phyloP scores from a whole-genome alignment of 2,329 filamentous ascomycete genomes.

The Aspergillus aculeatinus region DNA sequence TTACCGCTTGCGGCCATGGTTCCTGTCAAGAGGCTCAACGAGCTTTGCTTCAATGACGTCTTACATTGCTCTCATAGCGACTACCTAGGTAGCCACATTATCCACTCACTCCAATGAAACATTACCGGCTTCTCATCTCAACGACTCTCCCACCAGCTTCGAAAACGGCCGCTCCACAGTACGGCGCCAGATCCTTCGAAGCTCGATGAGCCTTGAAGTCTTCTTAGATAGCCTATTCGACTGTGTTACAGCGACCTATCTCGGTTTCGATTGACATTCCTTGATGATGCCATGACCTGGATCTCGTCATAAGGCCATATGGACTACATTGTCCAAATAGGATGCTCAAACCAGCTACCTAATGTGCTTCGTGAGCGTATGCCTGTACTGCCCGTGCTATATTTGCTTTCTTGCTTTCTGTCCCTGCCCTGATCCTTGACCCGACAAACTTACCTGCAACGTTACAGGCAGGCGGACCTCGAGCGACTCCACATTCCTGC shows the following conservation, averaged over 20 bases:
- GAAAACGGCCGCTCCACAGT: background rate
- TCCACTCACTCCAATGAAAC: background rate
- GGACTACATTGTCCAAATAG: too few relatives aligned
- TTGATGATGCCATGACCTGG: background rate
- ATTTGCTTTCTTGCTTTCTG: background rate
- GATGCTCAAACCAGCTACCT: too few relatives aligned
- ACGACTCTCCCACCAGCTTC: background rate
- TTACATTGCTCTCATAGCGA: background rate
- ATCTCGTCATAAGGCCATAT: too few relatives aligned
- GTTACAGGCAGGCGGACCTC: conserved; percentile 12
- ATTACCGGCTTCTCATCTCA: background rate
- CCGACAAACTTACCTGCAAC: conserved; percentile 3
- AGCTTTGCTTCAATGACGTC: conserved; percentile 1
- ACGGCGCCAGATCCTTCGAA: background rate
- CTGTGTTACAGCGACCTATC: background rate
- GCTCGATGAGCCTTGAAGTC: background rate
- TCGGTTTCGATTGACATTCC: background rate
- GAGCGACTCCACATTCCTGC: conserved; percentile 11
- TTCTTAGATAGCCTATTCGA: background rate
- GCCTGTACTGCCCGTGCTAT: too few relatives aligned
- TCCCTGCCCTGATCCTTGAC: conserved; percentile 1
- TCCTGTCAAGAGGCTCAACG: background rate
- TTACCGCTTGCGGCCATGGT: conserved; percentile 3
- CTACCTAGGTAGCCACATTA: background rate
- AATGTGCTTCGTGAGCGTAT: too few relatives aligned